A percentile compares a stretch with the other conserved stretches of the same genome.
Conservation (phyloP, 129 eudicot species). For the Glebionis coronaria region DNA sequence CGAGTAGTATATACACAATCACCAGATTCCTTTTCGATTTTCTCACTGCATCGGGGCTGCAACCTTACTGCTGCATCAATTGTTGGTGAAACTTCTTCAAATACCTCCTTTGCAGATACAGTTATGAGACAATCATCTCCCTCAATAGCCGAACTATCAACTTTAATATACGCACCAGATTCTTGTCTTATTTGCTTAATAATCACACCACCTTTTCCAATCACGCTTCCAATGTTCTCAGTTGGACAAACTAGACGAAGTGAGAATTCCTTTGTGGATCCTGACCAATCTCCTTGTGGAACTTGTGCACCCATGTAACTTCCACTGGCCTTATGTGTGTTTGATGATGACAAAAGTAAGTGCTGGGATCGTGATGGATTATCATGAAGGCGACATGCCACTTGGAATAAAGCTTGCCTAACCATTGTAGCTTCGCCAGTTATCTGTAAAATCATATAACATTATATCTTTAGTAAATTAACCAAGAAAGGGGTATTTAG, state of each 20-base stretch:
- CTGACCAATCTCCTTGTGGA: constrained; percentile 54
- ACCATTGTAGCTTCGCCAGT: constrained; percentile 62
- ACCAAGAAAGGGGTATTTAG: background rate
- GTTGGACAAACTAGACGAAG: constrained; percentile 79
- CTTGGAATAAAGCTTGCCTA: constrained; percentile 66
- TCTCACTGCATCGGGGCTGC: constrained; percentile 85
- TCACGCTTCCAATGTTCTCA: constrained; percentile 78
- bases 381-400: constrained; percentile 75
- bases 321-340: constrained; percentile 50
- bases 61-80: constrained; percentile 81
- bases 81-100: constrained; percentile 66
- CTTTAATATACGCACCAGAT: constrained; percentile 77
- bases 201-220: constrained; percentile 79
- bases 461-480: background rate
- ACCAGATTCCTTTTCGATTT: constrained; percentile 56
- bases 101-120: constrained; percentile 69
- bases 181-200: constrained; percentile 89
- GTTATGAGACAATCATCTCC: constrained; percentile 83
- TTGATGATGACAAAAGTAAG: constrained; percentile 55
- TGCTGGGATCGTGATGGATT: constrained; percentile 89
- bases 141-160: constrained; percentile 73
- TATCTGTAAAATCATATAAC: constrained; percentile 40
- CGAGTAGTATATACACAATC: constrained; percentile 66
- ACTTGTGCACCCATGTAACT: constrained; percentile 40
- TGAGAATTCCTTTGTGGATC: constrained; percentile 57